Percentiles rank a stretch among this genome's conserved stretches.
phyloP scores from a whole-genome alignment of 2,329 filamentous ascomycete species.

The Parastagonospora avenae region DNA sequence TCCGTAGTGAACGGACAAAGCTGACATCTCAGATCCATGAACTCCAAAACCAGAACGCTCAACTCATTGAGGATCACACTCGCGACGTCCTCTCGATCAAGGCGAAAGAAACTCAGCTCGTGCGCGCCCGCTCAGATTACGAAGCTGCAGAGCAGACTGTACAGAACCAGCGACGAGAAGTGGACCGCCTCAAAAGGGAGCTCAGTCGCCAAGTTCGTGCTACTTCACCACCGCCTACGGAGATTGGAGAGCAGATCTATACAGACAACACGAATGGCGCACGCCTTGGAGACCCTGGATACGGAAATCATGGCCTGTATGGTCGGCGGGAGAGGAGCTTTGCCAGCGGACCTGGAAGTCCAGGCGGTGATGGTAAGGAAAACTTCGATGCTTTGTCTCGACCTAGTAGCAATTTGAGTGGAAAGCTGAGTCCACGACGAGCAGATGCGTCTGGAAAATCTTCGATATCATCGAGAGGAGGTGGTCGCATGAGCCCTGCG shows the following conservation, averaged over 20 bases:
- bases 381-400: slow-evolving; percentile 48
- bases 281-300: slow-evolving; percentile 39
- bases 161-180: slow-evolving; percentile 81
- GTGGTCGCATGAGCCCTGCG: slow-evolving; percentile 40
- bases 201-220: slow-evolving; percentile 61
- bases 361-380: slow-evolving; percentile 54
- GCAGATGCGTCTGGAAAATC: slow-evolving; percentile 40
- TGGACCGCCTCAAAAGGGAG: slow-evolving; percentile 92
- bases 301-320: slow-evolving; percentile 49
- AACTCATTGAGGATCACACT: slow-evolving; percentile 96
- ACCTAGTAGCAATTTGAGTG: slow-evolving; percentile 41
- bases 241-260: slow-evolving; percentile 56
- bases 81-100: slow-evolving; percentile 95
- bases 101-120: slow-evolving; percentile 96
- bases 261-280: slow-evolving; percentile 60
- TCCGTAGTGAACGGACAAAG: slow-evolving; percentile 79
- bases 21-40: slow-evolving; percentile 88
- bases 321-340: slow-evolving; percentile 34
- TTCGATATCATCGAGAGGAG: slow-evolving; percentile 40
- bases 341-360: slow-evolving; percentile 38
- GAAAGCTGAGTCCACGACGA: slow-evolving; percentile 47
- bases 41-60: slow-evolving; percentile 94
- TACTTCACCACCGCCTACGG: slow-evolving; percentile 60
- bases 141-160: slow-evolving; percentile 87
- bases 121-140: slow-evolving; percentile 86